Base-by-base conservation (phyloP, 352 stramenopile genomes). In the Peronosclerospora sorghi region DNA sequence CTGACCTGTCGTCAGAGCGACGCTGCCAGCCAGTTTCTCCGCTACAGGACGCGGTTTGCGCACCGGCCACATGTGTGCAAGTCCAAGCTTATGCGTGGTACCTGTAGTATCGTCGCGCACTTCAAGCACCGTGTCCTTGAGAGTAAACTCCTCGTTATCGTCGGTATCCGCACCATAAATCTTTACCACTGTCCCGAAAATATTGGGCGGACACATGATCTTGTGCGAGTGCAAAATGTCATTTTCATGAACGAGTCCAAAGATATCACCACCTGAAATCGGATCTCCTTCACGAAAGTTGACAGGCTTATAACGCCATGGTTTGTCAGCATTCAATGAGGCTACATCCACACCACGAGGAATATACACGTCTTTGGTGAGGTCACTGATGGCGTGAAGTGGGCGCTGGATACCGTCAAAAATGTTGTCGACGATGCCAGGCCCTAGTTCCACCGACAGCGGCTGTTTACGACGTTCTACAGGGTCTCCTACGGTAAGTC, bases 381-480 rank as follows among this genome's bases (percentile, higher is more conserved):
- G 58, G 35, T 89, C 70, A 46, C 87, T 91, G 69, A 99, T 99
- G 40, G 84, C 82, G 65, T 99, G 92, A 40, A 99, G 68, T 23
- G 96, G 96, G 55, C 96, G 91, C 68, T 99, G 96, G 68, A 99
- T 99, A 54, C 96, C 96, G 75, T 99, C 96, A 52, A 99, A 99
- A 75, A 99, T 99, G 44, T 97, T 98, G 56, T 96, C 95, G 73
- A 99, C 98, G 58, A 99, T 99, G 51, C 96, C 96, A n/a, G 96
- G 96, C 19, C 96, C 96, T 6, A 99, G 81, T 56, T 98, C 95
- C 20, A 99, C 95, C 2, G 90, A 98, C 35, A 99, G 71, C 32
- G 96, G 96, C 65, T 97, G 83, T 56, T 97, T 96, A 57, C 96
- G 98, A 41, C 96, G 80, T 45, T 98, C 80, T 21, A 98, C 96